phyloP scores from a whole-genome alignment of 1,139 yeast genomes.

The Candida dubliniensis region DNA sequence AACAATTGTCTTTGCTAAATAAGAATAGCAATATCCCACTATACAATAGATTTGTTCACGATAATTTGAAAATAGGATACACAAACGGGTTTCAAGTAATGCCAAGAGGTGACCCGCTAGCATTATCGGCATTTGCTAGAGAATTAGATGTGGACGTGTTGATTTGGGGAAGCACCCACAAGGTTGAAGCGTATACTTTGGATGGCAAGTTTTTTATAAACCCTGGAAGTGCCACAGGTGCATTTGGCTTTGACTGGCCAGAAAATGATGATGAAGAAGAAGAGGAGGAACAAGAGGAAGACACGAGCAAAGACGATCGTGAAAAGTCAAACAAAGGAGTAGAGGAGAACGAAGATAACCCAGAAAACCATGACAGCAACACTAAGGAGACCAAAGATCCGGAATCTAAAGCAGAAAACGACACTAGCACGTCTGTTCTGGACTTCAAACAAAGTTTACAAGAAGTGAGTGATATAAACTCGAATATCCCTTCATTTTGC shows the following conservation, averaged over 20 bases:
- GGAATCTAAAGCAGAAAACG: conserved; percentile 10
- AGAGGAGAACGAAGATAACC: conserved; percentile 7
- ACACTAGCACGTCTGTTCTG: conserved; percentile 7
- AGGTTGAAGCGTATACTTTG: conserved; percentile 87
- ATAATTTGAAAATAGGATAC: conserved; percentile 75
- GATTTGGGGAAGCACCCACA: conserved; percentile 96
- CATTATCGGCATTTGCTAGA: conserved; percentile 78
- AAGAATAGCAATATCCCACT: conserved; percentile 56
- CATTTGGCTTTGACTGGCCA: conserved; percentile 56
- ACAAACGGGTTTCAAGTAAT: conserved; percentile 82
- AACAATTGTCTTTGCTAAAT: conserved; percentile 30
- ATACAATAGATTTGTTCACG: conserved; percentile 65
- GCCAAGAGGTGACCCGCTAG: conserved; percentile 85
- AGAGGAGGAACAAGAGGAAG: conserved; percentile 28
- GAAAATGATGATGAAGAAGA: conserved; percentile 48
- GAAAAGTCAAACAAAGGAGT: conserved; percentile 14
- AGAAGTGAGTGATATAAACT: conserved; percentile 23
- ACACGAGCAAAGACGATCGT: conserved; percentile 20
- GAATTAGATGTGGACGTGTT: conserved; percentile 89
- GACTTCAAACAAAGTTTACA: conserved; percentile 13
- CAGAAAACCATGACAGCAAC: conserved; percentile 11
- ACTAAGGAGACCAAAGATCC: conserved; percentile 6
- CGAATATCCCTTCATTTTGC: conserved; percentile 79
- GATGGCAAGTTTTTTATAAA: conserved; percentile 91
- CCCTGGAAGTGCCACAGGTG: conserved; percentile 97